Percentiles rank a stretch among this genome's conserved stretches.
Conservation (phyloP, 805 yeast species). For the Sporopachydermia quercuum region DNA sequence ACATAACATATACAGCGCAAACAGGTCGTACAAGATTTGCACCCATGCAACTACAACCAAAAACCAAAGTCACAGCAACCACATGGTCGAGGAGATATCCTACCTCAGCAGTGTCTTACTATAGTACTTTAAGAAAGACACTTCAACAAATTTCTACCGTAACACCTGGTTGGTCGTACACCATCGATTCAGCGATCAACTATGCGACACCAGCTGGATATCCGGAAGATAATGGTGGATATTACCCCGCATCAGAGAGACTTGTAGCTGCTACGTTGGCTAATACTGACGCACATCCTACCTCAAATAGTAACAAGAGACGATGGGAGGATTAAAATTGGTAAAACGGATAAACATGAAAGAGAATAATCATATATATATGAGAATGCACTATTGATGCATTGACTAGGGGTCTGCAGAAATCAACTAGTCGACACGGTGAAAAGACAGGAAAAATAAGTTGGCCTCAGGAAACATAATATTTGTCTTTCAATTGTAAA, state of each 20-base stretch:
- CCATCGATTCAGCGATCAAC: conserved; percentile 47
- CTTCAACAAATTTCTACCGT: conserved; percentile 43
- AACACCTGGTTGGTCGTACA: conserved; percentile 78
- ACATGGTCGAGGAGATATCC: conserved; percentile 54
- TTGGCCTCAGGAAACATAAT: too few relatives aligned
- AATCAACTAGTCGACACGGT: too few relatives aligned
- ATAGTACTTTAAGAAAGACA: conserved; percentile 27
- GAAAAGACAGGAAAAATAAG: too few relatives aligned
- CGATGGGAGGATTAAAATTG: not conserved
- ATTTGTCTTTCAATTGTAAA: too few relatives aligned
- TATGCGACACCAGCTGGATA: conserved; percentile 57
- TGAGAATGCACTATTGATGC: too few relatives aligned
- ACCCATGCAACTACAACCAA: conserved; percentile 90
- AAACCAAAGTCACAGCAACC: conserved; percentile 46
- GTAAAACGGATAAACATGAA: too few relatives aligned
- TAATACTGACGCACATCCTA: not conserved
- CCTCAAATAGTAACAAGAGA: not conserved
- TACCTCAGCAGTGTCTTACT: conserved; percentile 53
- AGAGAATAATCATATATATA: too few relatives aligned
- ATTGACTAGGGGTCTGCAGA: too few relatives aligned
- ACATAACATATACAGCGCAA: conserved; percentile 62
- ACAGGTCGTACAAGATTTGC: conserved; percentile 72
- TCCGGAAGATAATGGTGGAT: conserved; percentile 44
- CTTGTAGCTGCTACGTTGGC: conserved; percentile 13
- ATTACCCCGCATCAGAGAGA: conserved; percentile 48